Evolutionary conservation across 805 yeast genomes (phyloP).

Genomic region (Tetrapisispora nanseiensis): DNA sequence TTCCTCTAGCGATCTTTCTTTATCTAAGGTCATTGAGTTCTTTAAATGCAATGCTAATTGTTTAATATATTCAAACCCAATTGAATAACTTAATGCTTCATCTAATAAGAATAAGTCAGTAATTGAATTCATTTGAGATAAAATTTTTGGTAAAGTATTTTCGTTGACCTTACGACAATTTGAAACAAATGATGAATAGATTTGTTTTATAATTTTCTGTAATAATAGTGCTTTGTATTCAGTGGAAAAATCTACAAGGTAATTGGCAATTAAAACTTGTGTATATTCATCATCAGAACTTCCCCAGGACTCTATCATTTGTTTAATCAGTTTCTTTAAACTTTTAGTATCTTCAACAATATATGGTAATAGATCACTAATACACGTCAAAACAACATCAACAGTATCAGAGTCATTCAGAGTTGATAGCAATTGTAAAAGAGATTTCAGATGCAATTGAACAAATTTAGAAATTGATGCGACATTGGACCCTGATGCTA

Average conservation of each 20-base stretch:
- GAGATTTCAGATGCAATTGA: conserved; percentile 63
- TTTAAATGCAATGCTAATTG: conserved; percentile 90
- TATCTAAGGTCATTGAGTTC: conserved; percentile 61
- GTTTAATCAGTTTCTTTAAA: conserved; percentile 56
- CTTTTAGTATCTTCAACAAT: conserved; percentile 66
- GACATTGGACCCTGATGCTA: conserved; percentile 52
- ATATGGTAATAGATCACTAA: conserved; percentile 75
- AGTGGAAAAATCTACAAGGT: conserved; percentile 61
- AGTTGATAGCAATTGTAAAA: conserved; percentile 60
- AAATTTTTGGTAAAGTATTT: conserved; percentile 62
- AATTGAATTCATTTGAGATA: conserved; percentile 36
- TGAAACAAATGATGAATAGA: conserved; percentile 73
- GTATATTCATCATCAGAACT: conserved; percentile 63
- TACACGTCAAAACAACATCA: conserved; percentile 68
- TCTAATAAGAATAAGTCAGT: conserved; percentile 74
- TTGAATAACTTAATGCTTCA: conserved; percentile 63
- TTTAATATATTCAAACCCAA: conserved; percentile 86
- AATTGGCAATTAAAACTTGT: conserved; percentile 80
- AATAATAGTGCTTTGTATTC: conserved; percentile 62
- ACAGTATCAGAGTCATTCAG: conserved; percentile 63
- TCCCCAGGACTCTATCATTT: conserved; percentile 71
- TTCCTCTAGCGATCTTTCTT: conserved; percentile 23
- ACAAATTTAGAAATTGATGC: conserved; percentile 54
- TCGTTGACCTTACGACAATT: conserved; percentile 70
- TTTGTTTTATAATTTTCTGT: conserved; percentile 57